Base-by-base conservation (phyloP, 2,329 filamentous ascomycete genomes). In the Claviceps sp. region DNA sequence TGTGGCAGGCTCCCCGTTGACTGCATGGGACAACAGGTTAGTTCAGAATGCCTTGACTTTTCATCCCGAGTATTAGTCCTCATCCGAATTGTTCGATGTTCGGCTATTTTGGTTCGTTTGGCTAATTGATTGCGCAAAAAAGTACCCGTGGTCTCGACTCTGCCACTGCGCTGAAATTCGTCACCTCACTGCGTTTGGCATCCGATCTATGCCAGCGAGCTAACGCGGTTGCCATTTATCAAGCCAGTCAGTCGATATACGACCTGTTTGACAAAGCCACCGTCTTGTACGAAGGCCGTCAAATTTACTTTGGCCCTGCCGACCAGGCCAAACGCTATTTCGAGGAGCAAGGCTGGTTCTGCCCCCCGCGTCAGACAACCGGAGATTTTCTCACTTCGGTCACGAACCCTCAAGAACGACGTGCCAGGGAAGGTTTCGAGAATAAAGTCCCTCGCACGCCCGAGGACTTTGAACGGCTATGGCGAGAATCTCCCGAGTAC, bases 201-300 rank as follows among this genome's bases (percentile, higher is more conserved):
- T 82, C 84, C 0, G 81, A 87, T 56, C 75, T 87, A 57, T 74
- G 77, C 1, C 70, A 76, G 14, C 77, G 77, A 1, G 77, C 84
- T 0, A 80, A 81, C 1, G 70, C 78, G 1, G 81, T 89, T 3
- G 82, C 85, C 9, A 77, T 89, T 8, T 88, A 88, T 55, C 85
- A 89, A 61, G 84, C 85, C 6, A 79, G 78, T 18, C 81, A 86
- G 60, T 70, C 77, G 41, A 83, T 84, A 37, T 87, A 86, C 61
- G 81, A 87, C 38, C 67, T 81, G 16, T 90, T 91, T 59, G 85
- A 91, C 67, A 89, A 89, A 62, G 79, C 78, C 0, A 74, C 81
- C 0, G 82, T 91, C 0, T 70, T 90, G 0, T 89, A 90, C 60
- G 83, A 89, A 61, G 87, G 87, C 1, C 76, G 82, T 0, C 78